A percentile compares a stretch with the other conserved stretches of the same genome.
These are phyloP conservation scores for Claviceps fusiformis DNA, from an alignment of 2,329 filamentous ascomycete genomes.

Conservation along the genomic window DNA sequence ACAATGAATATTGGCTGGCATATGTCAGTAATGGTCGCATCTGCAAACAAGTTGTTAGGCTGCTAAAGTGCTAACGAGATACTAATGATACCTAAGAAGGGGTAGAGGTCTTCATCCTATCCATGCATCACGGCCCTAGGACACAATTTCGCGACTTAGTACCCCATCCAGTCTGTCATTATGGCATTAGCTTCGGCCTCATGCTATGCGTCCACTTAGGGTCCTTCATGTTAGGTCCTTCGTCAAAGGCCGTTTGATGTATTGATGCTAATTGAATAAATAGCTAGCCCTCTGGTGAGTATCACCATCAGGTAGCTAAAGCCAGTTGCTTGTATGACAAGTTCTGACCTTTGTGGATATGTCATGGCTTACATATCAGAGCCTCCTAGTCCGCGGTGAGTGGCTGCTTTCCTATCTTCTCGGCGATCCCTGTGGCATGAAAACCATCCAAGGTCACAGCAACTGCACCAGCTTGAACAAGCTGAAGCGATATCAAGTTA, in stretches of 20 bases:
- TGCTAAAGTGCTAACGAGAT: background rate
- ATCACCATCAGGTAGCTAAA: background rate
- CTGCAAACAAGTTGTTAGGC: too few species aligned
- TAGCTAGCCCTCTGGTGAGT: background rate
- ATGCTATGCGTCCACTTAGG: background rate
- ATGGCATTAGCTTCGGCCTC: too few species aligned
- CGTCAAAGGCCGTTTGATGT: background rate
- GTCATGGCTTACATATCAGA: background rate
- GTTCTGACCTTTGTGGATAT: background rate
- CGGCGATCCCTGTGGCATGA: constrained; percentile 38
- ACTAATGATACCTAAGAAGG: background rate
- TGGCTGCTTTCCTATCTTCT: constrained; percentile 15
- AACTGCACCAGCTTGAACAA: constrained; percentile 90
- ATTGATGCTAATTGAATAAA: background rate
- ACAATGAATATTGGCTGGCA: background rate
- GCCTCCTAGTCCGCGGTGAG: background rate
- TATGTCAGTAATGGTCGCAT: background rate
- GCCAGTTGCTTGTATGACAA: background rate
- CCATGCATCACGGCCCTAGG: background rate
- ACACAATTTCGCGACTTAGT: background rate
- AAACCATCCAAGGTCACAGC: constrained; percentile 75
- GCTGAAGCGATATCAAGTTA: constrained; percentile 27
- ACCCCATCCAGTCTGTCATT: background rate
- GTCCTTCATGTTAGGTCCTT: background rate
- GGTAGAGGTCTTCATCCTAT: background rate